Percentiles rank a stretch among this genome's conserved stretches.
Conservation (phyloP, 2,329 filamentous ascomycete species). For the Capronia americana region DNA sequence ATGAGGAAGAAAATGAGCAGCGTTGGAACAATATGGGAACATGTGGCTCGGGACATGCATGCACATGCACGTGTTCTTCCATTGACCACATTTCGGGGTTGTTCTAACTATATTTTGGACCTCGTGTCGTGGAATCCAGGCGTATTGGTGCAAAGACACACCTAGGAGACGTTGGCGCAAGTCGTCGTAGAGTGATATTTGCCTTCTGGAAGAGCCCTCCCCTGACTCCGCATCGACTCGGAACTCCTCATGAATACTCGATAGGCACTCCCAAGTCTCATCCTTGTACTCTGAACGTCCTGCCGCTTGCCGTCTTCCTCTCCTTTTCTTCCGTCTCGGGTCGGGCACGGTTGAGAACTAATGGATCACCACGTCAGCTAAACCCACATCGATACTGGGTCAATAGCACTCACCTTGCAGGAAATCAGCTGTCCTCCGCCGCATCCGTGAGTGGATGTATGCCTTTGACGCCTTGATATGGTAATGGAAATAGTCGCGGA, state of each 20-base stretch:
- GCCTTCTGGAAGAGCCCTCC: not conserved
- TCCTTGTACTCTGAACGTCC: slow-evolving; percentile 77
- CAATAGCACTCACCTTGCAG: slow-evolving; percentile 74
- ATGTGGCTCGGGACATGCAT: not conserved
- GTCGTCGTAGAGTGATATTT: not conserved
- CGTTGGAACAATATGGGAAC: not conserved
- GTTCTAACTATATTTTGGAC: slow-evolving; percentile 1
- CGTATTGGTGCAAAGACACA: not conserved
- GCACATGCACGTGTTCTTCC: not conserved
- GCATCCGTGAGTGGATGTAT: slow-evolving; percentile 98
- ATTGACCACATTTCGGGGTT: not conserved
- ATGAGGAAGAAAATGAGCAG: too few species aligned
- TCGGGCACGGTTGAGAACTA: slow-evolving; percentile 92
- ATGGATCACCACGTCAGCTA: not conserved
- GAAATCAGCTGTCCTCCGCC: slow-evolving; percentile 96
- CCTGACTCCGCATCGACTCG: not conserved
- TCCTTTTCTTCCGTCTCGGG: slow-evolving; percentile 97
- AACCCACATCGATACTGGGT: not conserved
- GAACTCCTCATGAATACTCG: not conserved
- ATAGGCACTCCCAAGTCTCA: slow-evolving; percentile 4
- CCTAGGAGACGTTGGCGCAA: not conserved
- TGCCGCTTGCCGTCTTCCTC: slow-evolving; percentile 94
- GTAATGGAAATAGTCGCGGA: slow-evolving; percentile 99
- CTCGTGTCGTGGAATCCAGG: not conserved
- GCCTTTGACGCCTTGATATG: slow-evolving; percentile 99